Conservation (phyloP, 345 rosid genomes). For the Eucalyptus dawsonii region DNA sequence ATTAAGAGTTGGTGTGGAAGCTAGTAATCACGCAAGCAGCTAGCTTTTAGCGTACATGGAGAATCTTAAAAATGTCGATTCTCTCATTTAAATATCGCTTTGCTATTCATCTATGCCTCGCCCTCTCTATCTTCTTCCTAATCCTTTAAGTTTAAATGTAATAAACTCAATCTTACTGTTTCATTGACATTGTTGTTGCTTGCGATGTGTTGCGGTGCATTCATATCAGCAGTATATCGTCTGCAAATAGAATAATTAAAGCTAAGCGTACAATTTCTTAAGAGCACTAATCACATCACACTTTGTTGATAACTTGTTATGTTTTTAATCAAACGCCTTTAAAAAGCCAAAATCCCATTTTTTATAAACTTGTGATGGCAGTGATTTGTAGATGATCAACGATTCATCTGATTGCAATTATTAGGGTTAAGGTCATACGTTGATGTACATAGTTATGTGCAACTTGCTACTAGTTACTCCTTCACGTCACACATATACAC, state of each 20-base stretch:
- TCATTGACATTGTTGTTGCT: background rate
- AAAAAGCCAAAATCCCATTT: background rate
- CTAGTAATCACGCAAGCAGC: background rate
- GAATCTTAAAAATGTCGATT: background rate
- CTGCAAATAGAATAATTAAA: background rate
- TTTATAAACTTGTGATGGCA: background rate
- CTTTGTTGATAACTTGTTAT: background rate
- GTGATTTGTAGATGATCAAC: background rate
- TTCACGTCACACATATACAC: background rate
- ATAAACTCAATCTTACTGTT: background rate
- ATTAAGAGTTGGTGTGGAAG: background rate
- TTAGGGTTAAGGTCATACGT: background rate
- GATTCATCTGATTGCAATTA: background rate
- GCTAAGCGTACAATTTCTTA: background rate
- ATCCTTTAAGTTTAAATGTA: background rate
- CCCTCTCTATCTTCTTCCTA: background rate
- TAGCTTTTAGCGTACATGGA: background rate
- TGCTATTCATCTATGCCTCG: background rate
- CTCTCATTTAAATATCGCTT: background rate
- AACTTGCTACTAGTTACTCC: background rate
- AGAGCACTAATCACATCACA: background rate
- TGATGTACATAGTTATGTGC: background rate
- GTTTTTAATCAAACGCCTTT: background rate
- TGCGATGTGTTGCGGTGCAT: background rate
- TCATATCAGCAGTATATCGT: background rate